Percentiles rank a stretch among this genome's conserved stretches.
Evolutionary conservation across 805 yeast genomes (phyloP).

Genomic region (Metschnikowia orientalis): DNA sequence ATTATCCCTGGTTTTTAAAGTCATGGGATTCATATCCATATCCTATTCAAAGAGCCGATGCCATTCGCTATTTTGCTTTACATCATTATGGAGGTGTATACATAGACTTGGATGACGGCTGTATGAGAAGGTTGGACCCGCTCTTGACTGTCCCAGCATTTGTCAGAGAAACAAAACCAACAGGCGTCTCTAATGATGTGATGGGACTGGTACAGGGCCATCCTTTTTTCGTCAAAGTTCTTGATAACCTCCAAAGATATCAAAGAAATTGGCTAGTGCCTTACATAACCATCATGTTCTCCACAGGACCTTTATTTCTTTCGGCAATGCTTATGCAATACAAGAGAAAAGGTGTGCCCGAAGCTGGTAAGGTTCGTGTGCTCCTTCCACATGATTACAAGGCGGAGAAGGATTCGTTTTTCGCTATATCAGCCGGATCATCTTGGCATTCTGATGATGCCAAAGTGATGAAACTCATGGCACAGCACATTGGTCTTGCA

Average conservation of each 20-base stretch:
- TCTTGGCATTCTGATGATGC: slow-evolving; percentile 95
- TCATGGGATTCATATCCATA: slow-evolving; percentile 75
- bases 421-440: slow-evolving; percentile 74
- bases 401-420: slow-evolving; percentile 56
- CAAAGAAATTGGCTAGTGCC: slow-evolving; percentile 75
- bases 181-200: slow-evolving; percentile 89
- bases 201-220: slow-evolving; percentile 87
- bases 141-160: slow-evolving; percentile 77
- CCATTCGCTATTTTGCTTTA: slow-evolving; percentile 80
- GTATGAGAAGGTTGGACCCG: slow-evolving; percentile 75
- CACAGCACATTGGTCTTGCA: slow-evolving; percentile 68
- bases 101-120: slow-evolving; percentile 87
- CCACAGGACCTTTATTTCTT: slow-evolving; percentile 87
- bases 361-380: slow-evolving; percentile 61
- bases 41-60: slow-evolving; percentile 88
- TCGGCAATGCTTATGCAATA: slow-evolving; percentile 86
- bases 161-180: slow-evolving; percentile 81
- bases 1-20: slow-evolving; percentile 81
- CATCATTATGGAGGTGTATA: slow-evolving; percentile 86
- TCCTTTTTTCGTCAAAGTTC: slow-evolving; percentile 72
- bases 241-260: slow-evolving; percentile 59
- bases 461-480: slow-evolving; percentile 64
- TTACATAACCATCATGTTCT: slow-evolving; percentile 85
- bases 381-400: slow-evolving; percentile 73
- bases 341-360: slow-evolving; percentile 73